Percentiles rank a stretch among this genome's conserved stretches.
phyloP scores from a whole-genome alignment of 1,284 basidiomycete species.

The Cronartium quercuum region DNA sequence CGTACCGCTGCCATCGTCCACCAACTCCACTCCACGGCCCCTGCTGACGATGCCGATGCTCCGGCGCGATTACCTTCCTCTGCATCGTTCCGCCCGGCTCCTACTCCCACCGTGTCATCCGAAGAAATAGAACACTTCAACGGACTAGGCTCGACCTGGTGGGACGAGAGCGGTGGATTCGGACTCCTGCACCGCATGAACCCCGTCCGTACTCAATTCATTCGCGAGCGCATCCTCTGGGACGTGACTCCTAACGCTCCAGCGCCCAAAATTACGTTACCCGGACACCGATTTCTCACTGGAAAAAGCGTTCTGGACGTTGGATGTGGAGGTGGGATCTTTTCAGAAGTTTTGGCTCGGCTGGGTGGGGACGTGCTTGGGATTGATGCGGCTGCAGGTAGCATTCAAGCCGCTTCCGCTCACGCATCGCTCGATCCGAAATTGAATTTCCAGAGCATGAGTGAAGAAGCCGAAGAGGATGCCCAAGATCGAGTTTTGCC shows the following conservation, averaged over 20 bases:
- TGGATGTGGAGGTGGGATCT: slow-evolving; percentile 89
- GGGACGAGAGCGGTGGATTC: slow-evolving; percentile 92
- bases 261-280: background rate
- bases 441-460: slow-evolving; percentile 48
- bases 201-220: slow-evolving; percentile 74
- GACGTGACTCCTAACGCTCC: slow-evolving; percentile 44
- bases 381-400: slow-evolving; percentile 81
- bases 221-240: slow-evolving; percentile 70
- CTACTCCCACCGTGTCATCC: slow-evolving; percentile 44
- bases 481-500: slow-evolving; percentile 20
- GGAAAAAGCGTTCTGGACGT: slow-evolving; percentile 72
- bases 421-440: slow-evolving; percentile 75
- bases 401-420: slow-evolving; percentile 75
- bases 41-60: too few species aligned
- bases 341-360: slow-evolving; percentile 83
- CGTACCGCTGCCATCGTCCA: too few species aligned
- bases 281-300: slow-evolving; percentile 49
- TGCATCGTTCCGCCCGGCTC: too few species aligned
- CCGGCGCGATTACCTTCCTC: too few species aligned
- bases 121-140: slow-evolving; percentile 90
- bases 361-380: slow-evolving; percentile 79
- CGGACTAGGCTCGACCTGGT: slow-evolving; percentile 84
- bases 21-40: too few species aligned
- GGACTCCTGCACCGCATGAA: slow-evolving; percentile 91
- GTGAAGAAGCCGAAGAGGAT: background rate